These are phyloP conservation scores for Ailanthus altissimus DNA, from an alignment of 345 rosid genomes.

Conservation along the genomic window DNA sequence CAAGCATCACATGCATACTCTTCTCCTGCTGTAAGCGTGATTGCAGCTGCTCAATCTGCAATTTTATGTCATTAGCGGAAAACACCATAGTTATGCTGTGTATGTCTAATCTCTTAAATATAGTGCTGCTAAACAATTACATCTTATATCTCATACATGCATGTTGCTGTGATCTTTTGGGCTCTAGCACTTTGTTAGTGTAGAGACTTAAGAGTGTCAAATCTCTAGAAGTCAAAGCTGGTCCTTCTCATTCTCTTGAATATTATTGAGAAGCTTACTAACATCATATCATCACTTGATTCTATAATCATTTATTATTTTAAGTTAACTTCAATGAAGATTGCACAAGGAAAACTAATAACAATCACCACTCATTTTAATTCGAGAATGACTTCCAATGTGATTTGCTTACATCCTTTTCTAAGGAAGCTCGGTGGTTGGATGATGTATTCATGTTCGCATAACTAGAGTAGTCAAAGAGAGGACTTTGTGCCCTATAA, in stretches of 20 bases:
- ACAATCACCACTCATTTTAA: conserved; percentile 5
- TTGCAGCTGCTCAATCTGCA: conserved; percentile 85
- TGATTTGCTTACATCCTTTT: conserved; percentile 69
- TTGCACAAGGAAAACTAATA: background rate
- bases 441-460: conserved; percentile 32
- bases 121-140: background rate
- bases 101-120: background rate
- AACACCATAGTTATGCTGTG: conserved; percentile 13
- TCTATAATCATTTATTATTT: background rate
- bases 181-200: background rate
- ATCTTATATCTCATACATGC: background rate
- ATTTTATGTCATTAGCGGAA: conserved; percentile 7
- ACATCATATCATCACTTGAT: background rate
- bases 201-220: background rate
- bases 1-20: conserved; percentile 69
- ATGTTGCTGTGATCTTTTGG: background rate
- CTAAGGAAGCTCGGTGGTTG: conserved; percentile 65
- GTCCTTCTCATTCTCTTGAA: background rate
- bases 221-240: background rate
- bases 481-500: conserved; percentile 48
- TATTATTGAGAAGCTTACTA: background rate
- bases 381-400: background rate
- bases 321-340: background rate
- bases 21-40: conserved; percentile 77
- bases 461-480: conserved; percentile 29